These are phyloP conservation scores for Salix viminalis DNA, from an alignment of 345 rosid genomes.

Conservation along the genomic window DNA sequence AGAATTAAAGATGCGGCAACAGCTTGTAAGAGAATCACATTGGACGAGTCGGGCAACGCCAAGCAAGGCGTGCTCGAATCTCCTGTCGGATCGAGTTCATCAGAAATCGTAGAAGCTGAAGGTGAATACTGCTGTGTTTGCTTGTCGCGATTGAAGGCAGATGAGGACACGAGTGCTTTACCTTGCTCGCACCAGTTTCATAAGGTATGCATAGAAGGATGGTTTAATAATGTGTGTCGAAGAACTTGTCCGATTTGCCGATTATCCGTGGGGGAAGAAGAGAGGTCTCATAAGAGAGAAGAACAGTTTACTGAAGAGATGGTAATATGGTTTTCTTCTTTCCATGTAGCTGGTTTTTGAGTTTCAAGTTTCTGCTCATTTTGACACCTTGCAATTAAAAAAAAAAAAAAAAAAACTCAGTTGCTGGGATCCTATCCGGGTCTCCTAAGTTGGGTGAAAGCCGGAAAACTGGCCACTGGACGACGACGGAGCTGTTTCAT, in stretches of 20 bases:
- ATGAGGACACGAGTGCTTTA: conserved; percentile 38
- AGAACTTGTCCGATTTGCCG: conserved; percentile 79
- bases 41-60: conserved; percentile 2
- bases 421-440: too few species aligned
- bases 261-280: conserved; percentile 38
- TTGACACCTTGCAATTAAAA: not conserved
- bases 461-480: too few species aligned
- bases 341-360: conserved; percentile 46
- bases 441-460: too few species aligned
- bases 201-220: conserved; percentile 52
- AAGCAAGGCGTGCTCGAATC: not conserved
- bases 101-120: conserved; percentile 5
- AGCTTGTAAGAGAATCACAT: not conserved
- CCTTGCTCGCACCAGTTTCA: conserved; percentile 76
- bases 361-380: not conserved
- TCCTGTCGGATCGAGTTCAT: not conserved
- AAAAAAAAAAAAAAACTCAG: not conserved
- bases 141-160: conserved; percentile 43
- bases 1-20: conserved; percentile 15
- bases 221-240: conserved; percentile 48
- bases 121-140: conserved; percentile 63
- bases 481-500: too few species aligned
- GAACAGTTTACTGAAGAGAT: conserved; percentile 55
- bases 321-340: conserved; percentile 57
- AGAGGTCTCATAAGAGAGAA: conserved; percentile 17